Percentiles rank a stretch among this genome's conserved stretches.
These are phyloP conservation scores for Tolypocladium capitatum DNA, from an alignment of 2,329 filamentous ascomycete genomes.

Conservation along the genomic window DNA sequence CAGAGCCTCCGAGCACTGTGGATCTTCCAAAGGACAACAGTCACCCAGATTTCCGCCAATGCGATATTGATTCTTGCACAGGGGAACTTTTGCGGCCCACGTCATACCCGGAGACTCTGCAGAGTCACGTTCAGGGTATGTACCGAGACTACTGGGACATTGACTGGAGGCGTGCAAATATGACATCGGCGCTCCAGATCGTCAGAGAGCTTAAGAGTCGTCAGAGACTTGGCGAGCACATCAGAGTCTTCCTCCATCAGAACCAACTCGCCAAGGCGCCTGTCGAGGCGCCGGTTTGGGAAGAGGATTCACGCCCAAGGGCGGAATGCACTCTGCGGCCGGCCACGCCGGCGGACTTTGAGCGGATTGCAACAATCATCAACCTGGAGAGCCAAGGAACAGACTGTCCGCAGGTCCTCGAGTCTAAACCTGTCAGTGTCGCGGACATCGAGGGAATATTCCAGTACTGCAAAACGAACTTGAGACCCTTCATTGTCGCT, in stretches of 20 bases:
- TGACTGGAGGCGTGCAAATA: slow-evolving; percentile 15
- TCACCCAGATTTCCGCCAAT: background rate
- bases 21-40: background rate
- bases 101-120: slow-evolving; percentile 17
- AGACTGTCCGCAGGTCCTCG: slow-evolving; percentile 10
- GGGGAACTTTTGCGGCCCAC: slow-evolving; percentile 21
- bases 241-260: background rate
- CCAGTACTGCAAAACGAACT: slow-evolving; percentile 13
- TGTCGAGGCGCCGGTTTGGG: background rate
- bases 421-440: slow-evolving; percentile 12
- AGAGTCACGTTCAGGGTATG: background rate
- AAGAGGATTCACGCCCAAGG: slow-evolving; percentile 11
- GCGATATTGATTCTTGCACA: slow-evolving; percentile 23
- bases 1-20: background rate
- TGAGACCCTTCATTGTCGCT: slow-evolving; percentile 38
- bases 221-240: slow-evolving; percentile 5
- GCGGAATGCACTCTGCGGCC: slow-evolving; percentile 28
- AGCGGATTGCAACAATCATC: slow-evolving; percentile 27
- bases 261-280: background rate
- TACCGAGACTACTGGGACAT: slow-evolving; percentile 6
- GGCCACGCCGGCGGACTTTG: slow-evolving; percentile 23
- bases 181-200: slow-evolving; percentile 15
- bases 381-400: slow-evolving; percentile 23
- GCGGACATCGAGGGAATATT: slow-evolving; percentile 21
- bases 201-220: slow-evolving; percentile 11